Evolutionary conservation across 495 filamentous ascomycete genomes (phyloP).

Genomic region (Aspergillus campestris): DNA sequence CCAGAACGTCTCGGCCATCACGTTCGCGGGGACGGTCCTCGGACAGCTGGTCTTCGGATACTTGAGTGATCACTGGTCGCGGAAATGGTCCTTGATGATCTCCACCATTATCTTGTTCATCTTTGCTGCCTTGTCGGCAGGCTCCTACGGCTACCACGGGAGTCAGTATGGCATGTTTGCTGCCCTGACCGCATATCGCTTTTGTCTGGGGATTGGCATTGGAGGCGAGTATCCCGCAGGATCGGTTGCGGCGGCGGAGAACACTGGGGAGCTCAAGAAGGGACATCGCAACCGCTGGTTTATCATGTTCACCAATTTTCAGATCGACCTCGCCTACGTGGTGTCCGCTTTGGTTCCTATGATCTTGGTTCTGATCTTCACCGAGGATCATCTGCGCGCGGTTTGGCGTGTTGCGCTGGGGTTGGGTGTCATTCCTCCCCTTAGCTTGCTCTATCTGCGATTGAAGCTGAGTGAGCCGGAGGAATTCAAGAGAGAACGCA

Average conservation of each 20-base stretch:
- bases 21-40: slow-evolving; percentile 83
- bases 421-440: slow-evolving; percentile 69
- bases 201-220: slow-evolving; percentile 61
- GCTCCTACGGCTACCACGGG: slow-evolving; percentile 62
- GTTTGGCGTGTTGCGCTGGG: slow-evolving; percentile 74
- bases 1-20: slow-evolving; percentile 65
- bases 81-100: slow-evolving; percentile 69
- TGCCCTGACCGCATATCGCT: slow-evolving; percentile 77
- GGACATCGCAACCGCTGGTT: slow-evolving; percentile 88
- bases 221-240: slow-evolving; percentile 86
- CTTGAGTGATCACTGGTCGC: slow-evolving; percentile 72
- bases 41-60: slow-evolving; percentile 81
- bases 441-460: slow-evolving; percentile 66
- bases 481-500: slow-evolving; percentile 58
- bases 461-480: slow-evolving; percentile 74
- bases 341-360: slow-evolving; percentile 65
- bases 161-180: slow-evolving; percentile 61
- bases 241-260: slow-evolving; percentile 75
- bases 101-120: slow-evolving; percentile 77
- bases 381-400: slow-evolving; percentile 58
- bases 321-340: slow-evolving; percentile 77
- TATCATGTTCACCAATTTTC: slow-evolving; percentile 84
- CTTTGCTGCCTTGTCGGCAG: slow-evolving; percentile 72
- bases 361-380: slow-evolving; percentile 61
- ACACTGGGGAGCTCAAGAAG: slow-evolving; percentile 67